Evolutionary conservation across 148 eudicot genomes (phyloP), one percentile per base, ranked within the genome.

Genomic region (Euryodendron excelsum): DNA sequence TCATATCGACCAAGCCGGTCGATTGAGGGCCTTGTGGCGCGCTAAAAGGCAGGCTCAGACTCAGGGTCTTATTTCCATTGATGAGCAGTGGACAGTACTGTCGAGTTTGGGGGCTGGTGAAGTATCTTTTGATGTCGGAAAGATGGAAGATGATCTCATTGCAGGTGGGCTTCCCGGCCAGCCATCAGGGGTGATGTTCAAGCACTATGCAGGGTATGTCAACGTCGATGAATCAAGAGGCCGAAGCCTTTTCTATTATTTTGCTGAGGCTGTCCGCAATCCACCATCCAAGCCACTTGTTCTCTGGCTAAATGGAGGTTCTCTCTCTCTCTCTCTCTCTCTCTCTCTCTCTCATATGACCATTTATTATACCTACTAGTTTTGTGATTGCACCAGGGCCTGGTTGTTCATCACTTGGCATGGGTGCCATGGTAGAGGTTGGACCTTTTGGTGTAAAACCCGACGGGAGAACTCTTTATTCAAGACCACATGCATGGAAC

Each of bases 271-370:
- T 60, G 75, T 63, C 36, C 13, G 69, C 13, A 67, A 86, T 21
- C 79, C 89, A 14, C 80, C 85, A 25, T 59, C 75, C 58, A 82
- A 75, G 68, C 89, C 86, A 13, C 88, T 82, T 5, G 75, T 88
- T 68, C 80, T 88, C 23, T 86, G 89, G 90, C 81, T 88, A 27
- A 88, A 88, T 85, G 91, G 89, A 84, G 91, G 91, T 84, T 4
- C 71, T 23, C 3, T 37, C n/a, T 52, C 41, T 65, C 52, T n/a
- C n/a, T n/a, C n/a, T n/a, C n/a, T n/a, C n/a, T n/a, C n/a, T n/a
- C n/a, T n/a, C n/a, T n/a, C n/a, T n/a, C n/a, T n/a, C n/a, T n/a
- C n/a, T n/a, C n/a, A n/a, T n/a, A n/a, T n/a, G n/a, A n/a, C n/a
- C n/a, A n/a, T n/a, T n/a, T n/a, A n/a, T n/a, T n/a, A n/a, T n/a